Evolutionary conservation across 257 asterid species (phyloP).

Genomic region (Striga asiatica): DNA sequence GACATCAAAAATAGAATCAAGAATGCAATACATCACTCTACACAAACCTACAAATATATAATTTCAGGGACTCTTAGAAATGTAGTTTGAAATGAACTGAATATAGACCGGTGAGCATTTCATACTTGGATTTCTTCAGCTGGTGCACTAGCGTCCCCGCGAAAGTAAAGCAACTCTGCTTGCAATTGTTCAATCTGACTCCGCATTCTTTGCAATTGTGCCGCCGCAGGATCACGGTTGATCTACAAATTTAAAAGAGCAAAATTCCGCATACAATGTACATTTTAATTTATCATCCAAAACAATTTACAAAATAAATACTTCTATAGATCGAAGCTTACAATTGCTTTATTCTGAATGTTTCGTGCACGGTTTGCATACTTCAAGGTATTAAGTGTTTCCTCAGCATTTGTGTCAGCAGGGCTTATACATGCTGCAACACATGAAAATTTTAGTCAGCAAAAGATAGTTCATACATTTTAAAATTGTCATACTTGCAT

Average conservation of each 20-base stretch:
- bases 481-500: not conserved
- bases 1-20: conserved; percentile 9
- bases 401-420: conserved; percentile 94
- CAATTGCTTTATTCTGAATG: conserved; percentile 91
- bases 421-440: conserved; percentile 87
- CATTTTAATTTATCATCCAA: no score
- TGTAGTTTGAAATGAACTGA: conserved; percentile 6
- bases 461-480: not conserved
- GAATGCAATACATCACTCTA: not conserved
- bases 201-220: conserved; percentile 81
- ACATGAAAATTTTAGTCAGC: not conserved
- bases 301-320: conserved; percentile 1
- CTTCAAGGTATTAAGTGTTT: conserved; percentile 80
- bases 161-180: conserved; percentile 72
- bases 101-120: not conserved
- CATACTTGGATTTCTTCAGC: conserved; percentile 75
- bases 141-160: conserved; percentile 66
- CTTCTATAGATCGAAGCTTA: conserved; percentile 23
- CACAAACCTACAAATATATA: not conserved
- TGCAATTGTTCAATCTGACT: conserved; percentile 86
- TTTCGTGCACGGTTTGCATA: conserved; percentile 94
- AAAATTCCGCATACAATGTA: not conserved
- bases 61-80: not conserved
- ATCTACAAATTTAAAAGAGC: conserved; percentile 30
- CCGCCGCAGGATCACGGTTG: conserved; percentile 79